phyloP scores from a whole-genome alignment of 2,329 filamentous ascomycete genomes.

The Epichloe elymi region DNA sequence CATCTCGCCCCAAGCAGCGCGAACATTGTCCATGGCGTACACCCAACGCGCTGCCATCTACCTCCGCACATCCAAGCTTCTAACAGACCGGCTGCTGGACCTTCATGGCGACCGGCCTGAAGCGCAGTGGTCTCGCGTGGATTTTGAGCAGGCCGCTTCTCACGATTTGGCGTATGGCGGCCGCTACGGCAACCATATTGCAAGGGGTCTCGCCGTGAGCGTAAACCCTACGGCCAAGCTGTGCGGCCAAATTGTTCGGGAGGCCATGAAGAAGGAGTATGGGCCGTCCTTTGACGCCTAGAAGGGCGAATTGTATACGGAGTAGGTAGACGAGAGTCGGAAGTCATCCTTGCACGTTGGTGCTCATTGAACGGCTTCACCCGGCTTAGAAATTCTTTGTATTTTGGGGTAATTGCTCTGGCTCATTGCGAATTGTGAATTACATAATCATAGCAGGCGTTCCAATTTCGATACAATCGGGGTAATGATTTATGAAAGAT shows the following conservation, averaged over 20 bases:
- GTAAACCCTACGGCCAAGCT: conserved; percentile 57
- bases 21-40: conserved; percentile 54
- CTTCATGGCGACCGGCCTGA: conserved; percentile 30
- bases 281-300: conserved; percentile 33
- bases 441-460: not conserved
- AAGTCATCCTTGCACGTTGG: not conserved
- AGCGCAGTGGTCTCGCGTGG: conserved; percentile 34
- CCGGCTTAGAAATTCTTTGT: too few relatives aligned
- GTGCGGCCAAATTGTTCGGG: conserved; percentile 54
- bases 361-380: too few relatives aligned
- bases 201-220: conserved; percentile 49
- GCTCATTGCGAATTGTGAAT: not conserved
- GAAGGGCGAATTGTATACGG: too few relatives aligned
- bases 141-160: conserved; percentile 50
- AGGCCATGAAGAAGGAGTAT: conserved; percentile 58
- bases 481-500: not conserved
- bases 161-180: conserved; percentile 51
- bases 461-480: not conserved
- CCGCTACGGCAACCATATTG: conserved; percentile 51
- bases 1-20: conserved; percentile 51
- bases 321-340: too few relatives aligned
- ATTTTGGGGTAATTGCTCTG: too few relatives aligned
- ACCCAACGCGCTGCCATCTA: conserved; percentile 59
- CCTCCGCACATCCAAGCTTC: conserved; percentile 42
- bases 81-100: conserved; percentile 23